These are phyloP conservation scores for Apiospora arundinis DNA, from an alignment of 2,329 filamentous ascomycete species.

Conservation along the genomic window DNA sequence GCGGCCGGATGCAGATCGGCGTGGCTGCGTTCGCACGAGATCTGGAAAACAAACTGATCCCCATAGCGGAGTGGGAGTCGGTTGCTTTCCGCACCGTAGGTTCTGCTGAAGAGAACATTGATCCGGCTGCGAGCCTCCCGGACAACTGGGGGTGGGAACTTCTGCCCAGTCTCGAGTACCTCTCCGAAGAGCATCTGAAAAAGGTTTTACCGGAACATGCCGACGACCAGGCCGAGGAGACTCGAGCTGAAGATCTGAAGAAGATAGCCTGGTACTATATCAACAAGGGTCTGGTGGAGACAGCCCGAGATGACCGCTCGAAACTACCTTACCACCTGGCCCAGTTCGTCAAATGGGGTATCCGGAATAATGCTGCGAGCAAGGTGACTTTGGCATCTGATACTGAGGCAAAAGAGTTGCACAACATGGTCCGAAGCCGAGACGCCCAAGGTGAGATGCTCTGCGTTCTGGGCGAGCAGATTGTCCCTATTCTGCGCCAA, in stretches of 20 bases:
- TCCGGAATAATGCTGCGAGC: conserved; percentile 20
- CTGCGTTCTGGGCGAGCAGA: conserved; percentile 32
- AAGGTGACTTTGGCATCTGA: conserved; percentile 22
- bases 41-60: conserved; percentile 25
- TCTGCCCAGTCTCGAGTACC: conserved; percentile 31
- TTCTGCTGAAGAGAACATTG: conserved; percentile 22
- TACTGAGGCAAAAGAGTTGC: conserved; percentile 19
- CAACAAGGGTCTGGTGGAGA: conserved; percentile 31
- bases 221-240: conserved; percentile 33
- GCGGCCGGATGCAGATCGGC: conserved; percentile 34
- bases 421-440: conserved; percentile 23
- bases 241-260: conserved; percentile 30
- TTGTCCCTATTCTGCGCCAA: conserved; percentile 33
- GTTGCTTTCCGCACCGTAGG: conserved; percentile 26
- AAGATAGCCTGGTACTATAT: conserved; percentile 32
- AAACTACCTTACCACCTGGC: conserved; percentile 32
- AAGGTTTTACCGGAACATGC: conserved; percentile 36
- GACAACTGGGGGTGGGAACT: conserved; percentile 36
- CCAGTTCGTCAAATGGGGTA: conserved; percentile 31
- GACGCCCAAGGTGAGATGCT: conserved; percentile 35
- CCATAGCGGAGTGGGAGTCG: conserved; percentile 35
- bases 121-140: conserved; percentile 31
- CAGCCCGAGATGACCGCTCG: conserved; percentile 28
- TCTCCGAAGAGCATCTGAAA: conserved; percentile 31
- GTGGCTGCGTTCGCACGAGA: conserved; percentile 34